Conservation (phyloP, 2,329 filamentous ascomycete genomes). For the Trichoderma polysporum region DNA sequence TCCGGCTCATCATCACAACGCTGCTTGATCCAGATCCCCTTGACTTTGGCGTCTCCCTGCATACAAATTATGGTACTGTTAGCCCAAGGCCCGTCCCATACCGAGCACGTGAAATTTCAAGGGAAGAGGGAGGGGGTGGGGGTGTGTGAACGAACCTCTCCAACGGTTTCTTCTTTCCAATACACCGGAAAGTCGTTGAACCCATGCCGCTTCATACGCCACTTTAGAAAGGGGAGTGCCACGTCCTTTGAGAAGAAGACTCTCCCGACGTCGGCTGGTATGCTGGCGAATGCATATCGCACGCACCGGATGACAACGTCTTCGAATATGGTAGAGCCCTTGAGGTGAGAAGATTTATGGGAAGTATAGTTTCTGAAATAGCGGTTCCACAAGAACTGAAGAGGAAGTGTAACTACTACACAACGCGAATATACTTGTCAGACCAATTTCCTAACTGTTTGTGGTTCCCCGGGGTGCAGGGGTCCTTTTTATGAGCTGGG, state of each 20-base stretch:
- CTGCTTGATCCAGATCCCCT: conserved; percentile 68
- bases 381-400: conserved; percentile 34
- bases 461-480: neutral
- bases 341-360: conserved; percentile 59
- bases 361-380: conserved; percentile 30
- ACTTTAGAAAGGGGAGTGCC: conserved; percentile 70
- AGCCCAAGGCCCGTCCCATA: neutral
- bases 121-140: neutral
- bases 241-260: conserved; percentile 78
- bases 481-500: too few species aligned
- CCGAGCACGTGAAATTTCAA: neutral
- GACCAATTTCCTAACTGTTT: neutral
- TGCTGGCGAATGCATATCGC: conserved; percentile 71
- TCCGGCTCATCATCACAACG: conserved; percentile 64
- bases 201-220: conserved; percentile 73
- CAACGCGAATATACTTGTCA: neutral
- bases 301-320: conserved; percentile 76
- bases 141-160: conserved; percentile 28
- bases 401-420: conserved; percentile 33
- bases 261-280: conserved; percentile 66
- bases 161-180: conserved; percentile 54
- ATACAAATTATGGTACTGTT: conserved; percentile 1
- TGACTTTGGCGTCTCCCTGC: conserved; percentile 43
- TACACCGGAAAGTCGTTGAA: conserved; percentile 60
- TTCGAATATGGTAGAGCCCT: conserved; percentile 69